Percentiles rank a stretch among this genome's conserved stretches.
Conservation (phyloP, 1,139 yeast genomes). For the Hemisphaericaspora subhashii region DNA sequence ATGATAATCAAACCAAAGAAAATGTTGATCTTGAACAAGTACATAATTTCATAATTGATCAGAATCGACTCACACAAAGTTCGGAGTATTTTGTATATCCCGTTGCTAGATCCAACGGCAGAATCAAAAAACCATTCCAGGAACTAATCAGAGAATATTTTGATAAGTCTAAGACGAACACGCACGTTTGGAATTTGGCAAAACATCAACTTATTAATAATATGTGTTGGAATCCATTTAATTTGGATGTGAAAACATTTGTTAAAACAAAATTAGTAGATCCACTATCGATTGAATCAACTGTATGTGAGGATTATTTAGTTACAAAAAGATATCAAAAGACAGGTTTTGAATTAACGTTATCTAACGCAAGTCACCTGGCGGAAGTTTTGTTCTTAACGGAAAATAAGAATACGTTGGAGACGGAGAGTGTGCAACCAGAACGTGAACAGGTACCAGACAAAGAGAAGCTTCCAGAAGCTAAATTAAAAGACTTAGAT, state of each 20-base stretch:
- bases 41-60: slow-evolving; percentile 4
- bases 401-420: too few relatives aligned
- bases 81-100: slow-evolving; percentile 11
- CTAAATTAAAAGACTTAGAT: too few relatives aligned
- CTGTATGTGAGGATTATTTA: too few relatives aligned
- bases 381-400: neutral
- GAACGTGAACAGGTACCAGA: neutral
- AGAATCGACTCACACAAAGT: slow-evolving; percentile 7
- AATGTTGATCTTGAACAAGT: slow-evolving; percentile 2
- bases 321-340: neutral
- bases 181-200: slow-evolving; percentile 8
- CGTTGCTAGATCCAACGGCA: slow-evolving; percentile 1
- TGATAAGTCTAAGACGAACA: neutral
- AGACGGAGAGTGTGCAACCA: too few relatives aligned
- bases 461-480: neutral
- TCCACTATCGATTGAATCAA: neutral
- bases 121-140: neutral
- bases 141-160: neutral
- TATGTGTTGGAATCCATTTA: slow-evolving; percentile 13
- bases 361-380: neutral
- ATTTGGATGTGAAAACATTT: slow-evolving; percentile 5
- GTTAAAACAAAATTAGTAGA: slow-evolving; percentile 3
- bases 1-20: neutral
- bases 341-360: neutral
- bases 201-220: slow-evolving; percentile 7